Percentiles rank a stretch among this genome's conserved stretches.
Conservation (phyloP, 2,329 filamentous ascomycete genomes). For the Stagonosporopsis vannaccii region DNA sequence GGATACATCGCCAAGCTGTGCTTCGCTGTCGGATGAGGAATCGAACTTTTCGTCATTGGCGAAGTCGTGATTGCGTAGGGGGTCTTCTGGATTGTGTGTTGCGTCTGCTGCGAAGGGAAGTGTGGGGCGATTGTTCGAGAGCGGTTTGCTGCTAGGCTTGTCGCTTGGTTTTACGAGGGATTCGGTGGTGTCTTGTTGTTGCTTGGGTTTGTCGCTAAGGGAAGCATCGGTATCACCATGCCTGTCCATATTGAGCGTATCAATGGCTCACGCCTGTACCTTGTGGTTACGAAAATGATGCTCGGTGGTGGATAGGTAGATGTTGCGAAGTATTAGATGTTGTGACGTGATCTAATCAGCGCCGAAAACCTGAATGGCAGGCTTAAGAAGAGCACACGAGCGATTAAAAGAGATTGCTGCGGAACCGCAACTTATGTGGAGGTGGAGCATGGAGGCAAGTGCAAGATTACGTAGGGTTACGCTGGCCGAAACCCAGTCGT, state of each 20-base stretch:
- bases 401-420: constrained; percentile 5
- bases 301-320: neutral
- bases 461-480: constrained; percentile 14
- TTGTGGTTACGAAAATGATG: neutral
- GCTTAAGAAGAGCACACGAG: constrained; percentile 4
- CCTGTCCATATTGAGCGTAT: constrained; percentile 23
- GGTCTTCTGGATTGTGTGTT: constrained; percentile 27
- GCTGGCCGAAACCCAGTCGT: constrained; percentile 1
- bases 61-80: constrained; percentile 1
- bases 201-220: constrained; percentile 24
- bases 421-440: constrained; percentile 11
- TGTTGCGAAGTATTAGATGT: neutral
- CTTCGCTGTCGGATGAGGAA: constrained; percentile 29
- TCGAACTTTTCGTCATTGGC: constrained; percentile 26
- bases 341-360: neutral
- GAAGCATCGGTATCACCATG: constrained; percentile 18
- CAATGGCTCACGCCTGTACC: constrained; percentile 22
- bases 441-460: constrained; percentile 9
- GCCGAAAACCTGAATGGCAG: neutral
- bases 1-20: constrained; percentile 31
- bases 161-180: constrained; percentile 20
- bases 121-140: constrained; percentile 29
- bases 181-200: constrained; percentile 10
- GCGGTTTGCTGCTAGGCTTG: constrained; percentile 21
- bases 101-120: constrained; percentile 32